Evolutionary conservation across 2,329 filamentous ascomycete species (phyloP), one percentile per base, ranked within the genome.

Genomic region (Diplocarpon mali): DNA sequence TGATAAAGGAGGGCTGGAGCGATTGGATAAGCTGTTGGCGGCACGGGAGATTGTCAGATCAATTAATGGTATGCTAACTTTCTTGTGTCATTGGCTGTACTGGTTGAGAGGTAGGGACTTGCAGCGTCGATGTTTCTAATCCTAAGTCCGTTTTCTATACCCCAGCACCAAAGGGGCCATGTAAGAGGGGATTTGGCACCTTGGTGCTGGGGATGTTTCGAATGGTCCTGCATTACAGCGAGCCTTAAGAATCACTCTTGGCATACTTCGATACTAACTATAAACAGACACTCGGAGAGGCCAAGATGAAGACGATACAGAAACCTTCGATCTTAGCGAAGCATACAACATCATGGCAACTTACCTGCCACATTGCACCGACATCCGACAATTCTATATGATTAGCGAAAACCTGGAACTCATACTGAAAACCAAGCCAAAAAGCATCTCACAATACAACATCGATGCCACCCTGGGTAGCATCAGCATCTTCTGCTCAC

Each of bases 401-500:
- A 52, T 58, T 7, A 56, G 51, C 34, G 58, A 60, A 38, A 60
- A 48, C 5, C 50, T 63, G 36, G 51, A 55, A n/a, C 34, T 60
- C 36, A 59, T 62, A 48, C 52, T 63, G 13, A 51, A 50, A 40
- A 61, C 51, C n/a, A 61, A 63, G 59, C 43, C 50, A 12, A 55
- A 51, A 14, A 52, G 53, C 17, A 49, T 63, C 13, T 54, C 56
- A 2, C 61, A 63, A 54, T 62, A 53, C 50, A 59, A 57, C 17
- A 56, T 63, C 43, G 61, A 63, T 35, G 56, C 49, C 32, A 62
- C 58, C 10, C 50, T 63, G 8, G 57, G 56, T n/a, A 50, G 48
- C 40, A 55, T 63, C 27, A 49, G 59, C 12, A 57, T 57, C n/a
- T 45, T 61, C 17, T 61, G 59, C 44, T 60, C 61, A 7, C 51